These are phyloP conservation scores for Yamadazyma blattariae DNA, from an alignment of 1,139 yeast genomes.

Conservation along the genomic window DNA sequence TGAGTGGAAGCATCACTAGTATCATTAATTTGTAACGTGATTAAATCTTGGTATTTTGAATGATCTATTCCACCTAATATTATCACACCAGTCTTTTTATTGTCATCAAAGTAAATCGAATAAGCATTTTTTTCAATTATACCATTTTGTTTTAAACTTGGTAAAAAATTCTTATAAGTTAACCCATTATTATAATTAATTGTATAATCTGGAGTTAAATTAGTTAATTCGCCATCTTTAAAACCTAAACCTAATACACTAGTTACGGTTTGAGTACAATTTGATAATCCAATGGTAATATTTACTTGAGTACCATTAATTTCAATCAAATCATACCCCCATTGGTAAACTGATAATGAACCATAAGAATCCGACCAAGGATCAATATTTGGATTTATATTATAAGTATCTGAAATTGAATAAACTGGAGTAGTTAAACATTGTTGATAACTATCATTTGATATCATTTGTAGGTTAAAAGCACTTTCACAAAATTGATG, in stretches of 20 bases:
- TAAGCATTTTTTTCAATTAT: neutral
- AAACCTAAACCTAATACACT: constrained; percentile 3
- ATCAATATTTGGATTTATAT: neutral
- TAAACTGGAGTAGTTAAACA: neutral
- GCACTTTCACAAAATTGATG: neutral
- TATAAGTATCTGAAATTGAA: neutral
- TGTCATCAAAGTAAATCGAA: constrained; percentile 1
- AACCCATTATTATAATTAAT: neutral
- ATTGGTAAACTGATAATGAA: neutral
- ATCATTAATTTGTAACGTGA: constrained; percentile 2
- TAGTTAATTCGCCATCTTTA: constrained; percentile 1
- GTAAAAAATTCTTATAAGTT: constrained; percentile 1
- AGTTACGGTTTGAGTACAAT: neutral
- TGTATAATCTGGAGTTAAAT: constrained; percentile 1
- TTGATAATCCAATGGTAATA: constrained; percentile 1
- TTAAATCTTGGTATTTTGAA: neutral
- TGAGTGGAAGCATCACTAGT: neutral
- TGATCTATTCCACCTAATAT: constrained; percentile 4
- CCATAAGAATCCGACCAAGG: constrained; percentile 2
- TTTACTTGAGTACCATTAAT: neutral
- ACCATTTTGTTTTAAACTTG: neutral
- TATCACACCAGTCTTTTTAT: constrained; percentile 1
- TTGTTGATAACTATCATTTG: neutral
- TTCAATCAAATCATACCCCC: constrained; percentile 2
- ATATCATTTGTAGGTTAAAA: neutral